These are phyloP conservation scores for Clitocybe nebularis DNA, from an alignment of 1,284 basidiomycete species.

Conservation along the genomic window DNA sequence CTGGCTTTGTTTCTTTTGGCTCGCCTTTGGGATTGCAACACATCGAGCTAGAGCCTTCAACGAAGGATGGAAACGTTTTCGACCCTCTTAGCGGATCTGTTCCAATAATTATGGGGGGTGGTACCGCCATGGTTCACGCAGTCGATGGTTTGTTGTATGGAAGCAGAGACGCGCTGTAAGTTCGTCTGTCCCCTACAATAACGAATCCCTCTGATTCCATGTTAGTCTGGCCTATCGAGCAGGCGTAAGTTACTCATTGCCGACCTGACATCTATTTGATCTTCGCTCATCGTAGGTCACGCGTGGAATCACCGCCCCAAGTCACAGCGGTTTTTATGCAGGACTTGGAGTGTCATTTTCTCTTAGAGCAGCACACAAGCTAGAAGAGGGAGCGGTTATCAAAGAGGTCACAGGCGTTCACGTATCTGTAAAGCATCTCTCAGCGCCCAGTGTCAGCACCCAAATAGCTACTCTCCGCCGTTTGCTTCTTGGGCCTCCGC, in stretches of 20 bases:
- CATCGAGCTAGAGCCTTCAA: slow-evolving; percentile 59
- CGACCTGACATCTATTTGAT: slow-evolving; percentile 1
- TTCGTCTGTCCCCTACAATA: slow-evolving; percentile 21
- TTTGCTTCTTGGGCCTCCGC: slow-evolving; percentile 48
- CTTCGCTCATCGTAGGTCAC: slow-evolving; percentile 32
- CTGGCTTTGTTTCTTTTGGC: slow-evolving; percentile 57
- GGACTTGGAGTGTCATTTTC: slow-evolving; percentile 70
- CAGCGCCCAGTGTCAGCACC: slow-evolving; percentile 51
- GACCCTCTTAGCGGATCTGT: slow-evolving; percentile 45
- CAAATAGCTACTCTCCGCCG: slow-evolving; percentile 62
- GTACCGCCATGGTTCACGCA: slow-evolving; percentile 57
- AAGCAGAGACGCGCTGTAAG: slow-evolving; percentile 71
- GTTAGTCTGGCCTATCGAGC: slow-evolving; percentile 55
- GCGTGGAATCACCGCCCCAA: slow-evolving; percentile 58
- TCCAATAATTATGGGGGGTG: slow-evolving; percentile 47
- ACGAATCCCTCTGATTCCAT: no score
- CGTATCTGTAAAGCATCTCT: slow-evolving; percentile 32
- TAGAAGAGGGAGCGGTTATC: slow-evolving; percentile 68
- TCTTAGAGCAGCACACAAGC: slow-evolving; percentile 54
- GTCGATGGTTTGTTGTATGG: slow-evolving; percentile 74
- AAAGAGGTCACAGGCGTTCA: slow-evolving; percentile 44
- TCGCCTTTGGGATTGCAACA: slow-evolving; percentile 58
- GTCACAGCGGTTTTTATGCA: slow-evolving; percentile 50
- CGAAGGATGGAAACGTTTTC: slow-evolving; percentile 58
- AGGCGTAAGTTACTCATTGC: slow-evolving; percentile 36